These are phyloP conservation scores for Suillus tomentosus DNA, from an alignment of 768 basidiomycete genomes.

Conservation along the genomic window DNA sequence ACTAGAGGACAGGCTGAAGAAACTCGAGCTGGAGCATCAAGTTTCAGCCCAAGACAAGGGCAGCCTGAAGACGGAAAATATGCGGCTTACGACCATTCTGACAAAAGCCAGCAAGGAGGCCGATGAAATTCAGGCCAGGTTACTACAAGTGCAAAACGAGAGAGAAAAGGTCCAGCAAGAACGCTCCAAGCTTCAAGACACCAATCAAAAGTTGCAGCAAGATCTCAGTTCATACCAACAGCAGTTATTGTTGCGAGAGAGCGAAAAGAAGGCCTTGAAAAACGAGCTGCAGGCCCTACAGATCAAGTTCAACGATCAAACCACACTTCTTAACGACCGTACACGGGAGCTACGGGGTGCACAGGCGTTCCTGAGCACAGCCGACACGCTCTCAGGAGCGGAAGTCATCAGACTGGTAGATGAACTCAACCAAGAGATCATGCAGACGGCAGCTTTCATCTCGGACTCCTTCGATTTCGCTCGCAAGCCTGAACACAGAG, in stretches of 20 bases:
- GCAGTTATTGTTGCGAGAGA: slow-evolving; percentile 26
- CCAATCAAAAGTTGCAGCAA: slow-evolving; percentile 17
- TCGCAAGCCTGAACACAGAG: slow-evolving; percentile 21
- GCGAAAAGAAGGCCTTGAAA: slow-evolving; percentile 26
- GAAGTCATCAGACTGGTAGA: slow-evolving; percentile 44
- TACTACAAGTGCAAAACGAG: slow-evolving; percentile 24
- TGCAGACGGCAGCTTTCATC: slow-evolving; percentile 47
- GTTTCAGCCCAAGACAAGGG: slow-evolving; percentile 19
- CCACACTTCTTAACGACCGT: slow-evolving; percentile 34
- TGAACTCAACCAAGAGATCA: slow-evolving; percentile 48
- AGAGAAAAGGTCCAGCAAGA: slow-evolving; percentile 22
- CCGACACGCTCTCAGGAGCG: slow-evolving; percentile 44
- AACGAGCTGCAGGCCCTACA: slow-evolving; percentile 30
- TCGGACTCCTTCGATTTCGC: slow-evolving; percentile 40
- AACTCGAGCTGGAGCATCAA: slow-evolving; percentile 20
- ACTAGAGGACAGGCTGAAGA: slow-evolving; percentile 17
- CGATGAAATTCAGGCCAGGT: slow-evolving; percentile 16
- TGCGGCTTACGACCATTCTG: slow-evolving; percentile 14
- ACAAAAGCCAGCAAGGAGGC: slow-evolving; percentile 18
- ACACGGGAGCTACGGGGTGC: slow-evolving; percentile 44
- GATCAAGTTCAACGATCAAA: slow-evolving; percentile 29
- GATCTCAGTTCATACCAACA: slow-evolving; percentile 23
- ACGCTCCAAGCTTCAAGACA: slow-evolving; percentile 12
- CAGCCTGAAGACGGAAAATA: slow-evolving; percentile 22
- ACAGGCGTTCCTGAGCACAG: slow-evolving; percentile 45